These are phyloP conservation scores for Priceomyces fermenticarens DNA, from an alignment of 805 yeast genomes.

Conservation along the genomic window DNA sequence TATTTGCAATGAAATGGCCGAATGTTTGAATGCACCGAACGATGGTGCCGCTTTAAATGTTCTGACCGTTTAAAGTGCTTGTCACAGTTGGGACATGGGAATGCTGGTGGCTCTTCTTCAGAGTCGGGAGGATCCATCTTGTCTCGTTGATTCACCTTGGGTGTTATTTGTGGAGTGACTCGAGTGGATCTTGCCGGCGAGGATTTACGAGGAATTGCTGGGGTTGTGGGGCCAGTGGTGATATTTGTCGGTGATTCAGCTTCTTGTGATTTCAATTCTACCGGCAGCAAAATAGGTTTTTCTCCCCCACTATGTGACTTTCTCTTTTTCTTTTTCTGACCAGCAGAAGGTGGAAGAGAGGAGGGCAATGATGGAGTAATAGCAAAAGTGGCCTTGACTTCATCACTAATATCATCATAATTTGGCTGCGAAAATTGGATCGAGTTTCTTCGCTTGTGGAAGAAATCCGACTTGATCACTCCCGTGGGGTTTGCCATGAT, in stretches of 20 bases:
- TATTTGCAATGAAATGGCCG: constrained; percentile 44
- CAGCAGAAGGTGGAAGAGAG: constrained; percentile 2
- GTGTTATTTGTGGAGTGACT: constrained; percentile 5
- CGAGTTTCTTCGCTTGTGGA: constrained; percentile 20
- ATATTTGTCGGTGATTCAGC: constrained; percentile 1
- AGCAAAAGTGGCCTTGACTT: background rate
- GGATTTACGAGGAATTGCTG: background rate
- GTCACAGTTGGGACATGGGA: constrained; percentile 41
- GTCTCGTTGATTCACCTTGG: constrained; percentile 5
- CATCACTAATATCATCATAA: constrained; percentile 2
- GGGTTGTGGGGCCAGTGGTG: background rate
- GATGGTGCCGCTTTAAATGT: constrained; percentile 40
- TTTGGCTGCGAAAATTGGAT: constrained; percentile 12
- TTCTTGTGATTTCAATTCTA: constrained; percentile 4
- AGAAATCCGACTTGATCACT: constrained; percentile 18
- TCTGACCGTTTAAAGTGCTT: constrained; percentile 43
- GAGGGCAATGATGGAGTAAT: constrained; percentile 5
- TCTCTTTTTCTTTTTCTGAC: constrained; percentile 17
- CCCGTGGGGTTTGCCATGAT: constrained; percentile 28
- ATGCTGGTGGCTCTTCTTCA: constrained; percentile 22
- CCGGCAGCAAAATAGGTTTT: constrained; percentile 2
- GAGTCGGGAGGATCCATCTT: constrained; percentile 5
- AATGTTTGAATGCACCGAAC: constrained; percentile 44
- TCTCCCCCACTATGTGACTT: constrained; percentile 14
- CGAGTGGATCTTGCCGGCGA: constrained; percentile 4